Conservation (phyloP, 2,329 filamentous ascomycete genomes). For the Ampelomyces quisqualis region DNA sequence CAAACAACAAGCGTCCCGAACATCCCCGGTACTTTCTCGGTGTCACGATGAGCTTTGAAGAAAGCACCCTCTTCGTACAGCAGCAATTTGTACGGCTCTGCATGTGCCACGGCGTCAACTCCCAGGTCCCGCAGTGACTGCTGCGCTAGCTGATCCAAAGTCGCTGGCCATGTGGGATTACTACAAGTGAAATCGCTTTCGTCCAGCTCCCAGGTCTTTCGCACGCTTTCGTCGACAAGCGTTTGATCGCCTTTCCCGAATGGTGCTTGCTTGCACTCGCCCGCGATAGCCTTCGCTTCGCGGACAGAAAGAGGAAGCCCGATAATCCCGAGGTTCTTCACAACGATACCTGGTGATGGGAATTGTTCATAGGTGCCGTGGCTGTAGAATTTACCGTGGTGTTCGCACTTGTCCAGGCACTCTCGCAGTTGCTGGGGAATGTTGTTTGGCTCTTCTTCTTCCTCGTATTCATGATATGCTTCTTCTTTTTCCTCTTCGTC, state of each 20-base stretch:
- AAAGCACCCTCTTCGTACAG: conserved; percentile 55
- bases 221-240: conserved; percentile 29
- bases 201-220: conserved; percentile 38
- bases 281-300: conserved; percentile 16
- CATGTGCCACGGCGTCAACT: conserved; percentile 10
- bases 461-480: too few relatives aligned
- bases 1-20: conserved; percentile 55
- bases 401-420: too few relatives aligned
- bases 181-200: conserved; percentile 19
- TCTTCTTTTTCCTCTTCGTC: too few relatives aligned
- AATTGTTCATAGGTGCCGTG: too few relatives aligned
- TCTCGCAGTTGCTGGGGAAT: too few relatives aligned
- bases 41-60: conserved; percentile 52
- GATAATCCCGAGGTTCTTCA: conserved; percentile 7
- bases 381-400: too few relatives aligned
- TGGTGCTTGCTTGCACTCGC: conserved; percentile 22
- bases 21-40: conserved; percentile 52
- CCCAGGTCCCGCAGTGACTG: conserved; percentile 14
- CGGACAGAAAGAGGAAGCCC: conserved; percentile 11
- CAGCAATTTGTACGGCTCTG: conserved; percentile 33
- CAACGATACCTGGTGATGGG: too few relatives aligned
- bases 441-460: too few relatives aligned
- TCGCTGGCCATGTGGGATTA: conserved; percentile 24
- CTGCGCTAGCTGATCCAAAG: conserved; percentile 14
- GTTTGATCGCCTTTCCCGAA: conserved; percentile 36